These are phyloP conservation scores for Vaccinium corymbosum DNA, from an alignment of 148 eudicot species.

Conservation along the genomic window DNA sequence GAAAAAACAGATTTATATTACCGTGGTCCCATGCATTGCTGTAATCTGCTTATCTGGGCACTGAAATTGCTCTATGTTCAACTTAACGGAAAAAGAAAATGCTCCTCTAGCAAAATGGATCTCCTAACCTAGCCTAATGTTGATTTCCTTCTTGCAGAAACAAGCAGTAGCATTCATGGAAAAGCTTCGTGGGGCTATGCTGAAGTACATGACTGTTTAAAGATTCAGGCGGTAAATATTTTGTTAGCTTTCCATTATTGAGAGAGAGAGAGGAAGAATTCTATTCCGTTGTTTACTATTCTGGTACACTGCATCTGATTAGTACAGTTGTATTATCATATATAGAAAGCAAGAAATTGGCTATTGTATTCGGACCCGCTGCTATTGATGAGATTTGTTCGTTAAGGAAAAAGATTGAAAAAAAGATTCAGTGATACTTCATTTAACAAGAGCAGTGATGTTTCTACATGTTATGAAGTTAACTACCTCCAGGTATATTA, in stretches of 20 bases:
- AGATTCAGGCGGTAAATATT: constrained; percentile 14
- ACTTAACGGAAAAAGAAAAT: too few species aligned
- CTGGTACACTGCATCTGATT: not conserved
- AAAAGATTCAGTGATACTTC: not conserved
- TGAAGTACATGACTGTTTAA: constrained; percentile 85
- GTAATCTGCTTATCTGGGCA: constrained; percentile 1
- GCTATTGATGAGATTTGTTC: not conserved
- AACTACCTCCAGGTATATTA: not conserved
- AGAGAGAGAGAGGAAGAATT: not conserved
- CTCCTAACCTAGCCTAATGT: not conserved
- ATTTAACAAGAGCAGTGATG: not conserved
- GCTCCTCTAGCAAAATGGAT: not conserved
- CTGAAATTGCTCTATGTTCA: not conserved
- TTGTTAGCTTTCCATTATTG: not conserved
- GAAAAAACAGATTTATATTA: not conserved
- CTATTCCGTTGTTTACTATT: not conserved
- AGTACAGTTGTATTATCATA: not conserved
- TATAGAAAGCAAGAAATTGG: not conserved
- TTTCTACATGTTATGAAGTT: not conserved
- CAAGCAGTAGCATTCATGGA: constrained; percentile 93
- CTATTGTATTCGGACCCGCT: not conserved
- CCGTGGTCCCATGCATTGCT: not conserved
- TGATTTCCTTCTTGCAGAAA: constrained; percentile 41
- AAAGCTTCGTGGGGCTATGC: constrained; percentile 73
- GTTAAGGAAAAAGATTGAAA: too few species aligned